Percentiles rank a stretch among this genome's conserved stretches.
Evolutionary conservation across 2,329 filamentous ascomycete species (phyloP).

Genomic region (Gyromitra esculenta): DNA sequence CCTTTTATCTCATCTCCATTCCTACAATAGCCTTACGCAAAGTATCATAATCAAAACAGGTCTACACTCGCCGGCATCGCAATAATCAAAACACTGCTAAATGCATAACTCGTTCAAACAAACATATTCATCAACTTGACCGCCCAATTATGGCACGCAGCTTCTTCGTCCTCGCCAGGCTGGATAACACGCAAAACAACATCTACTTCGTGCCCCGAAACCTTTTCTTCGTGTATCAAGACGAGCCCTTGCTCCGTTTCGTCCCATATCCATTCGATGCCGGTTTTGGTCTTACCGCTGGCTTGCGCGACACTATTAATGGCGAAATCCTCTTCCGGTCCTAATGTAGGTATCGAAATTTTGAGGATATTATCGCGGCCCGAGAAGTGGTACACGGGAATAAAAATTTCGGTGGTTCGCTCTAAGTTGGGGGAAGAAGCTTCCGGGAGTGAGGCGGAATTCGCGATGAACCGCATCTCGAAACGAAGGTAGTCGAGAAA

Average conservation of each 20-base stretch:
- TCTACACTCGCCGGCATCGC: neutral
- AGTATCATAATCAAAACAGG: conserved; percentile 25
- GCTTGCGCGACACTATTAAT: conserved; percentile 33
- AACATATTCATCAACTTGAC: conserved; percentile 40
- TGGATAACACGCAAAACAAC: conserved; percentile 26
- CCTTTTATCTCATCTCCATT: neutral
- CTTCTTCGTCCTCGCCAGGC: conserved; percentile 26
- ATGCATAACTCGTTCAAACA: conserved; percentile 23
- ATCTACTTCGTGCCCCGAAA: conserved; percentile 30
- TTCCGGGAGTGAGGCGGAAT: conserved; percentile 20
- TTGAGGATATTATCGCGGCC: conserved; percentile 57
- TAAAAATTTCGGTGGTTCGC: conserved; percentile 61
- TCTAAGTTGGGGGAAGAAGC: conserved; percentile 50
- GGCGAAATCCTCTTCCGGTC: conserved; percentile 29
- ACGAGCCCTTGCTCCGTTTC: conserved; percentile 38
- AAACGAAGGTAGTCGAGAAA: conserved; percentile 60
- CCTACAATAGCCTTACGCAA: neutral
- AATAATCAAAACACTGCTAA: conserved; percentile 7
- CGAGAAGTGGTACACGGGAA: conserved; percentile 64
- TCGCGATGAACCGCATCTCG: conserved; percentile 59
- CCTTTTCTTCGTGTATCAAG: conserved; percentile 35
- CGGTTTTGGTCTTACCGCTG: conserved; percentile 34
- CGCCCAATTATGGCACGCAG: conserved; percentile 34
- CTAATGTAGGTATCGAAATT: conserved; percentile 26
- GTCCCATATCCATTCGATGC: conserved; percentile 49